These are phyloP conservation scores for Leccinum imitatum DNA, from an alignment of 768 basidiomycete species.

Conservation along the genomic window DNA sequence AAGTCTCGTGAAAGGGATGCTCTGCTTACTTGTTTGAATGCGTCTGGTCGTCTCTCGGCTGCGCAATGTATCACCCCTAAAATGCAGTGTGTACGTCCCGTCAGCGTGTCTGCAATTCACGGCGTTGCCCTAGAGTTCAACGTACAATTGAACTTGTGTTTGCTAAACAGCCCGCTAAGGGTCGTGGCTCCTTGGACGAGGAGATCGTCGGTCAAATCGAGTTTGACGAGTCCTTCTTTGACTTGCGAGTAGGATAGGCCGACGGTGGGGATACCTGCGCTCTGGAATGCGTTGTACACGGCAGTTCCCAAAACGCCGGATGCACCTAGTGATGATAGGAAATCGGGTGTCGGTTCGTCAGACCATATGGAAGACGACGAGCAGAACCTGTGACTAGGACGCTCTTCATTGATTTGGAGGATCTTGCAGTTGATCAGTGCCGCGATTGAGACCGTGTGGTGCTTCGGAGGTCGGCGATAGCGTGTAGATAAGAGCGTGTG, in stretches of 20 bases:
- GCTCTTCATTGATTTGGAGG: slow-evolving; percentile 37
- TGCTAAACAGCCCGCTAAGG: slow-evolving; percentile 50
- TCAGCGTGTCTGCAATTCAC: not conserved
- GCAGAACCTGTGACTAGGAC: slow-evolving; percentile 55
- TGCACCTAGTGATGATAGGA: slow-evolving; percentile 55
- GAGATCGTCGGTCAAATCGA: slow-evolving; percentile 65
- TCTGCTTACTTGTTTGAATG: slow-evolving; percentile 75
- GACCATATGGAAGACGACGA: slow-evolving; percentile 9
- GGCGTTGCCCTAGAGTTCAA: slow-evolving; percentile 9
- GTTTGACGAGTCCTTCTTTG: slow-evolving; percentile 47
- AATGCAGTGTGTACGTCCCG: not conserved
- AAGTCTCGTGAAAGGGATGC: not conserved
- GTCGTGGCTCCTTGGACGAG: slow-evolving; percentile 36
- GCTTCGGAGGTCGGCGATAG: no score
- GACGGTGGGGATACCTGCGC: slow-evolving; percentile 45
- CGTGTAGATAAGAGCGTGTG: no score
- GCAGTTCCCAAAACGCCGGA: slow-evolving; percentile 90
- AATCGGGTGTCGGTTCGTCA: slow-evolving; percentile 3
- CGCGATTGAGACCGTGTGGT: not conserved
- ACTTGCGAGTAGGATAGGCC: slow-evolving; percentile 75
- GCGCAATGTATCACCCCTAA: slow-evolving; percentile 93
- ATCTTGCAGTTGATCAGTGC: not conserved
- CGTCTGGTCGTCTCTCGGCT: slow-evolving; percentile 90
- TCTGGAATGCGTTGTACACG: slow-evolving; percentile 64
- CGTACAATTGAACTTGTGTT: slow-evolving; percentile 71